Conservation (phyloP, 768 basidiomycete species). For the Podaxis sp. region DNA sequence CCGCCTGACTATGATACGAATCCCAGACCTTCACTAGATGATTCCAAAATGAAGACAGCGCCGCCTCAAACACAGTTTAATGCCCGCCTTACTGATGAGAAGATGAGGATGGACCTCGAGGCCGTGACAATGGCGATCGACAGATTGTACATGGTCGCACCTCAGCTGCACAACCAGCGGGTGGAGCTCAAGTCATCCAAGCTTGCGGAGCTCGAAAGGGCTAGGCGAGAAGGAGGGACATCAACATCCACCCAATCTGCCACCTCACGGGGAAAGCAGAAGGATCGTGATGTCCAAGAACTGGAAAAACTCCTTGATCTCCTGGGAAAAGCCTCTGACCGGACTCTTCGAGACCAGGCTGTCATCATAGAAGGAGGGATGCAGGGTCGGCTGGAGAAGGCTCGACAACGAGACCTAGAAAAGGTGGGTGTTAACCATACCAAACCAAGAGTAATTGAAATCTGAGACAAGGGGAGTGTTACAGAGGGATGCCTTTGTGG, state of each 20-base stretch:
- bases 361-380: constrained; percentile 65
- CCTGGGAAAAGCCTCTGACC: constrained; percentile 67
- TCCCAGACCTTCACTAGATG: constrained; percentile 38
- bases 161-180: constrained; percentile 89
- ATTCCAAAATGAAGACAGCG: constrained; percentile 29
- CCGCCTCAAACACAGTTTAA: constrained; percentile 24
- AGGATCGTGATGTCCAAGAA: constrained; percentile 52
- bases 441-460: constrained; percentile 5
- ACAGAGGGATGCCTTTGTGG: constrained; percentile 76
- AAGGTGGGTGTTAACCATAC: constrained; percentile 45
- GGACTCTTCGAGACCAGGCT: constrained; percentile 69
- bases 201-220: constrained; percentile 75
- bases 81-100: constrained; percentile 53
- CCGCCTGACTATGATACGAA: constrained; percentile 55
- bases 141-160: constrained; percentile 79
- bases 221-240: constrained; percentile 43
- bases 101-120: constrained; percentile 85
- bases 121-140: constrained; percentile 87
- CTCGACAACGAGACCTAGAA: constrained; percentile 55
- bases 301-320: constrained; percentile 72
- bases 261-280: constrained; percentile 35
- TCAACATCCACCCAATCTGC: constrained; percentile 15
- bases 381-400: constrained; percentile 52
- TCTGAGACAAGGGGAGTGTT: constrained; percentile 12
- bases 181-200: constrained; percentile 83